These are phyloP conservation scores for Xerocomus minutiporus DNA, from an alignment of 1,284 basidiomycete genomes.

Conservation along the genomic window DNA sequence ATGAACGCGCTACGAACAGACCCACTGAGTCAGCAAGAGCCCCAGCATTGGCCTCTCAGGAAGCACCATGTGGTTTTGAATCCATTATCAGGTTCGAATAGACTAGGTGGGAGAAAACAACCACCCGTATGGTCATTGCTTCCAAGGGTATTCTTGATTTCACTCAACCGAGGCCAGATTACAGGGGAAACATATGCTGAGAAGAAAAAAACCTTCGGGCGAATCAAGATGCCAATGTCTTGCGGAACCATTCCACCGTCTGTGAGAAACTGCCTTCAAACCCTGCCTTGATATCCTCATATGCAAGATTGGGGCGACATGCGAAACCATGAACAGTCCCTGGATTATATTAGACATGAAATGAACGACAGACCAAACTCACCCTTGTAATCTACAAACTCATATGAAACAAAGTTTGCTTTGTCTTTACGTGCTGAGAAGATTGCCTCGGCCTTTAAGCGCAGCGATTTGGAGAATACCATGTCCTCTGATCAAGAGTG, in stretches of 20 bases:
- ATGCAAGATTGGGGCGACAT: constrained; percentile 39
- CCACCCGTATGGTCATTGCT: not conserved
- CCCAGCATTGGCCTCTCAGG: no score
- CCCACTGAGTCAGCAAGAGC: no score
- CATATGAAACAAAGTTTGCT: constrained; percentile 29
- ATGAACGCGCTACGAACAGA: not conserved
- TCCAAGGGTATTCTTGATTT: not conserved
- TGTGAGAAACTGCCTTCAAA: constrained; percentile 39
- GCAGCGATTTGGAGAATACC: constrained; percentile 29
- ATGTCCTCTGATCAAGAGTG: constrained; percentile 34
- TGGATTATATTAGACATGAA: constrained; percentile 9
- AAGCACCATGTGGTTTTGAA: not conserved
- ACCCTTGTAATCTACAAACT: constrained; percentile 40
- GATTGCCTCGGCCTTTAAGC: constrained; percentile 33
- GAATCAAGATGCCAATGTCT: constrained; percentile 12
- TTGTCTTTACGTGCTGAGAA: constrained; percentile 30
- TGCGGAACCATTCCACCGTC: constrained; percentile 19
- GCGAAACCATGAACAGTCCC: constrained; percentile 48
- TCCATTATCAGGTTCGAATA: not conserved
- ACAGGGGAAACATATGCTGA: no score
- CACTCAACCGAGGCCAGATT: not conserved
- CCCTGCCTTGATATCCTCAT: constrained; percentile 39
- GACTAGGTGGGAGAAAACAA: not conserved
- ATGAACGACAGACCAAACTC: not conserved
- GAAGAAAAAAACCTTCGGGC: not conserved